Evolutionary conservation across 495 filamentous ascomycete genomes (phyloP).

Genomic region (Hypoxylon fragiforme): DNA sequence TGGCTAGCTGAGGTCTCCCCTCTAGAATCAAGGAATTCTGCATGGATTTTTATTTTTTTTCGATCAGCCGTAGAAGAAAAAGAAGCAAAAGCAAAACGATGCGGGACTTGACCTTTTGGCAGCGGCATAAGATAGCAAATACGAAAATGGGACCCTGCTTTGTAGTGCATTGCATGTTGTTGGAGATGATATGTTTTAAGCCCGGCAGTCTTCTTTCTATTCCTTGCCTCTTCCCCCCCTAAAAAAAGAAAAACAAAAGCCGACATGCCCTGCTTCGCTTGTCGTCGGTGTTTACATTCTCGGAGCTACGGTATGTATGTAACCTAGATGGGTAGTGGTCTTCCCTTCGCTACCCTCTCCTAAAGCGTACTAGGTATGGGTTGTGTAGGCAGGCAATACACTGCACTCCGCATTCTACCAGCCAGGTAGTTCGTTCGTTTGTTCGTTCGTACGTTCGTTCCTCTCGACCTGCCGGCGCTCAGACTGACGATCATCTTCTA

Average conservation of each 20-base stretch:
- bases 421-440: neutral
- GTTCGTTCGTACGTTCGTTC: neutral
- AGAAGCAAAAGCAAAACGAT: no score
- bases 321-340: no score
- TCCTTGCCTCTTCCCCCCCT: no score
- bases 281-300: slow-evolving; percentile 14
- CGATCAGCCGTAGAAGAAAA: neutral
- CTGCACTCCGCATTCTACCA: neutral
- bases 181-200: neutral
- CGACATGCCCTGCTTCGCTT: slow-evolving; percentile 5
- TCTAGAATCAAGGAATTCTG: neutral
- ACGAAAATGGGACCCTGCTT: neutral
- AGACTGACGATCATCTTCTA: neutral
- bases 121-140: neutral
- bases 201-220: neutral
- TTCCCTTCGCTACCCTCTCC: no score
- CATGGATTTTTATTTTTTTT: no score
- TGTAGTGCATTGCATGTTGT: neutral
- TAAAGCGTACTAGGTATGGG: no score
- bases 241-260: no score
- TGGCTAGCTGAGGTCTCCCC: neutral
- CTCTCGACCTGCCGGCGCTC: neutral
- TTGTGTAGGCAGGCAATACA: no score
- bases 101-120: no score
- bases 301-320: no score